A percentile compares a stretch with the other conserved stretches of the same genome.
These are phyloP conservation scores for Chlamydomonas sp. DNA, from an alignment of 139 green algal species.

Conservation along the genomic window DNA sequence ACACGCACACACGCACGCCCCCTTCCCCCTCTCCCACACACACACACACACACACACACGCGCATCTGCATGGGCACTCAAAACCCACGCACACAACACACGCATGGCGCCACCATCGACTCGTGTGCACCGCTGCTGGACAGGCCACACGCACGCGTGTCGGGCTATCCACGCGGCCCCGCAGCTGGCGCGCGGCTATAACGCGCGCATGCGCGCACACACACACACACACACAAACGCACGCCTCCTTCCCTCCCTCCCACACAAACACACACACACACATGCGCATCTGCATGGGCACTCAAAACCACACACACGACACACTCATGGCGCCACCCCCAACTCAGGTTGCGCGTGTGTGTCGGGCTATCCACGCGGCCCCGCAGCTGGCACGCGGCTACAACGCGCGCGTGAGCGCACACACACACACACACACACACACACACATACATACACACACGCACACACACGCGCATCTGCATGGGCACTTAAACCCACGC, in stretches of 20 bases:
- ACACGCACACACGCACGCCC: no score
- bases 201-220: no score
- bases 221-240: no score
- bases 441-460: no score
- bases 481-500: constrained; percentile 42
- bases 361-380: constrained; percentile 3
- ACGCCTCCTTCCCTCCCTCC: no score
- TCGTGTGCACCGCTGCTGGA: background rate
- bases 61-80: no score
- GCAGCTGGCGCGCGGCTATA: background rate
- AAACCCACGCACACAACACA: background rate
- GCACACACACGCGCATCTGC: constrained; percentile 49
- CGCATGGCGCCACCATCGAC: background rate
- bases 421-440: constrained; percentile 42
- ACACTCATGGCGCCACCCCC: background rate
- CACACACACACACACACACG: no score
- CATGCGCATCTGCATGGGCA: no score
- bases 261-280: no score
- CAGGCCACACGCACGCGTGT: background rate
- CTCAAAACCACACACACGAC: background rate
- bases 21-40: no score
- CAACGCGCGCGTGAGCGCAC: background rate
- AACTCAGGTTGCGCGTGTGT: background rate
- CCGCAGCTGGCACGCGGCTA: background rate
- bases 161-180: constrained; percentile 5